A percentile compares a stretch with the other conserved stretches of the same genome.
phyloP scores from a whole-genome alignment of 129 eudicot species.

The Silybum marianum region DNA sequence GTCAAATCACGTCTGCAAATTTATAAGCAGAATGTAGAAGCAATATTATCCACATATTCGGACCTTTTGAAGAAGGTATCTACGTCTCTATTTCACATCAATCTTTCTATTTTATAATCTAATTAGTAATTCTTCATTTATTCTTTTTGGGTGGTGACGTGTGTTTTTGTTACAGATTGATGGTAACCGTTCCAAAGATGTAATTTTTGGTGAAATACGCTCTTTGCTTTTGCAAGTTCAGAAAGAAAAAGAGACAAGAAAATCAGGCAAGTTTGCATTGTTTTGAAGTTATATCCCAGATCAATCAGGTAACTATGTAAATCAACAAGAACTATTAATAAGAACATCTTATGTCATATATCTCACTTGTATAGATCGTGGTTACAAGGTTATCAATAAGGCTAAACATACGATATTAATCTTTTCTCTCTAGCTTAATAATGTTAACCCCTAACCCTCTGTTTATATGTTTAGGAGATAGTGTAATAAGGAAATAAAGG shows the following conservation, averaged over 20 bases:
- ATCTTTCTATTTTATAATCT: constrained; percentile 7
- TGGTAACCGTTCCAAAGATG: constrained; percentile 86
- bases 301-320: too few species aligned
- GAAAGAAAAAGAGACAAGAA: constrained; percentile 52
- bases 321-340: too few species aligned
- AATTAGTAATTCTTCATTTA: constrained; percentile 18
- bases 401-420: too few species aligned
- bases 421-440: too few species aligned
- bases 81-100: not conserved
- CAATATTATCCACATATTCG: constrained; percentile 57
- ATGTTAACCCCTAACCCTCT: too few species aligned
- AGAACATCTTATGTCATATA: too few species aligned
- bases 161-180: constrained; percentile 56
- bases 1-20: constrained; percentile 86
- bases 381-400: too few species aligned
- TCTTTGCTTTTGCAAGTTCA: constrained; percentile 55
- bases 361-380: too few species aligned
- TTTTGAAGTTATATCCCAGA: too few species aligned
- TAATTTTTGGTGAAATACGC: constrained; percentile 63
- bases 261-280: constrained; percentile 43
- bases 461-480: too few species aligned
- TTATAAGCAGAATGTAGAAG: constrained; percentile 83
- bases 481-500: too few species aligned
- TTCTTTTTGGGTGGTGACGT: not conserved
- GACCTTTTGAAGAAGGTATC: constrained; percentile 68